Conservation (phyloP, 495 filamentous ascomycete genomes). For the Parathielavia appendiculata region DNA sequence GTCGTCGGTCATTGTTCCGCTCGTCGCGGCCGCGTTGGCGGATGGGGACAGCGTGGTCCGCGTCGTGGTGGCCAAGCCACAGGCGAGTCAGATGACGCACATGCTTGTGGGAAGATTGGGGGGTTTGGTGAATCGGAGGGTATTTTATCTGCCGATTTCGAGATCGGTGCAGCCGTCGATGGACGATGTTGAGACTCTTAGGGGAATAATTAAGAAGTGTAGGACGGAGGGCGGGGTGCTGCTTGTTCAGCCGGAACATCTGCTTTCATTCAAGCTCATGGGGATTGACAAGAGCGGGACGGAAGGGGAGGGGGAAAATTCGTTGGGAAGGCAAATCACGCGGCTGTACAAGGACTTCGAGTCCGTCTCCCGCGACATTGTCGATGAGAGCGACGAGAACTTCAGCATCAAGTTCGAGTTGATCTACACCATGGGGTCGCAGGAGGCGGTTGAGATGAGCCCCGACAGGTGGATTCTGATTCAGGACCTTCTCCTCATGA, state of each 20-base stretch:
- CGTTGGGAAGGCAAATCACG: constrained; percentile 32
- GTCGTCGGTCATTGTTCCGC: constrained; percentile 52
- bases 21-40: constrained; percentile 47
- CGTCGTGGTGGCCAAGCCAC: constrained; percentile 53
- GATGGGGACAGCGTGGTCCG: constrained; percentile 41
- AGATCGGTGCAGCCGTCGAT: constrained; percentile 39
- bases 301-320: background rate
- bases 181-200: constrained; percentile 30
- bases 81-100: constrained; percentile 58
- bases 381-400: constrained; percentile 65
- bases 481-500: constrained; percentile 42
- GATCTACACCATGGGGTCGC: constrained; percentile 64
- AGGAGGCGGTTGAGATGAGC: constrained; percentile 49
- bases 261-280: constrained; percentile 64
- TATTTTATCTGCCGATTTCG: constrained; percentile 62
- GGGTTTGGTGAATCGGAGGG: constrained; percentile 50
- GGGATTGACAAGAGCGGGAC: constrained; percentile 48
- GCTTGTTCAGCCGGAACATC: constrained; percentile 61
- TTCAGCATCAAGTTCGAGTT: constrained; percentile 56
- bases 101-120: constrained; percentile 56
- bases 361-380: constrained; percentile 44
- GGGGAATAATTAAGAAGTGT: constrained; percentile 45
- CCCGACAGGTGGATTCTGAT: constrained; percentile 57
- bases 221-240: constrained; percentile 47
- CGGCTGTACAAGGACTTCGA: constrained; percentile 40